These are phyloP conservation scores for Paecilomyces formosus DNA, from an alignment of 2,329 filamentous ascomycete genomes.

Conservation along the genomic window DNA sequence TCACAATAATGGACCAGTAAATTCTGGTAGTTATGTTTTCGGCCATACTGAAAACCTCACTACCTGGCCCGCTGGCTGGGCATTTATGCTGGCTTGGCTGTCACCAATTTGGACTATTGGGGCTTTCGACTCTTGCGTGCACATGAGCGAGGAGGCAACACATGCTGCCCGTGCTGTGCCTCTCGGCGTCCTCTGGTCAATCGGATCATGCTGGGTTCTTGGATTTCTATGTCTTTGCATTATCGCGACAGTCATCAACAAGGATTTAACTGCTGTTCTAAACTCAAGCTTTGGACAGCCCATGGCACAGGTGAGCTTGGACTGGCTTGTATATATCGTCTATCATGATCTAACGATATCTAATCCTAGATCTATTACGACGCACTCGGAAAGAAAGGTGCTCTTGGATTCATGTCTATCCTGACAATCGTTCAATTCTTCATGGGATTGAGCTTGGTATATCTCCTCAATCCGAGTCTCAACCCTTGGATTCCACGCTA, in stretches of 20 bases:
- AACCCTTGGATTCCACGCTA: slow-evolving; percentile 1
- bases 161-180: slow-evolving; percentile 55
- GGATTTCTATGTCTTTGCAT: slow-evolving; percentile 53
- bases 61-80: slow-evolving; percentile 51
- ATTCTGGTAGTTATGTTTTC: slow-evolving; percentile 46
- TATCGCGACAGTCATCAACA: slow-evolving; percentile 50
- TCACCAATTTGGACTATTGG: slow-evolving; percentile 54
- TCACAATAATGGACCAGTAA: slow-evolving; percentile 15
- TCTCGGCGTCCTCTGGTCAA: slow-evolving; percentile 52
- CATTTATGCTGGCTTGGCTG: slow-evolving; percentile 55
- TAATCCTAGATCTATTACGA: slow-evolving; percentile 51
- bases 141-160: slow-evolving; percentile 55
- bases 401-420: slow-evolving; percentile 52
- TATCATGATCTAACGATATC: not conserved
- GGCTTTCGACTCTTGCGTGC: slow-evolving; percentile 51
- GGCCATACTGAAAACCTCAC: slow-evolving; percentile 50
- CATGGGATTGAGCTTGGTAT: slow-evolving; percentile 50
- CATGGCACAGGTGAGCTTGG: slow-evolving; percentile 39
- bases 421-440: slow-evolving; percentile 56
- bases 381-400: slow-evolving; percentile 52
- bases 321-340: not conserved
- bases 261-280: slow-evolving; percentile 44
- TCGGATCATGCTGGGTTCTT: slow-evolving; percentile 49
- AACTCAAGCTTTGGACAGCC: slow-evolving; percentile 50
- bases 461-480: not conserved